phyloP scores from a whole-genome alignment of 108 stramenopile species.

The Skeletonema tropicum region DNA sequence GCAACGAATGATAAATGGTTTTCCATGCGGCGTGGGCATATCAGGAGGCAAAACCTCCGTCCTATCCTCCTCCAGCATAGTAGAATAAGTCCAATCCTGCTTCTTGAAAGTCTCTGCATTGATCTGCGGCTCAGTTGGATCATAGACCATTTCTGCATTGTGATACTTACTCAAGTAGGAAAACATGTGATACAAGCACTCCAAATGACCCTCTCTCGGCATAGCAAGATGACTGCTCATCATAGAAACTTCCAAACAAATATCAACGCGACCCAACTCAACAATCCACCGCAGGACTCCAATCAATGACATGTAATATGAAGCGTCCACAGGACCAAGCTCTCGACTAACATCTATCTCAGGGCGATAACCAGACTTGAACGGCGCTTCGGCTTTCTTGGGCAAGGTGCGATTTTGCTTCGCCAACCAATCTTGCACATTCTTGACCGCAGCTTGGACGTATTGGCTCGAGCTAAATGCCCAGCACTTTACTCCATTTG shows the following conservation, averaged over 20 bases:
- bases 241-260: conserved; percentile 51
- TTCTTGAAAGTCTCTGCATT: conserved; percentile 19
- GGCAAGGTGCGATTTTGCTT: background rate
- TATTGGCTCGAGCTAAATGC: conserved; percentile 45
- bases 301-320: conserved; percentile 34
- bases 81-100: conserved; percentile 37
- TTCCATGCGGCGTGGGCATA: conserved; percentile 34
- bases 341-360: conserved; percentile 35
- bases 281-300: conserved; percentile 53
- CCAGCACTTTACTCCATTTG: conserved; percentile 50
- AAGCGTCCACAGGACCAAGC: conserved; percentile 7
- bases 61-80: conserved; percentile 29
- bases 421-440: conserved; percentile 34
- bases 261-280: conserved; percentile 52
- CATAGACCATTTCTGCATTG: conserved; percentile 55
- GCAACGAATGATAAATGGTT: conserved; percentile 28
- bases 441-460: conserved; percentile 46
- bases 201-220: conserved; percentile 63
- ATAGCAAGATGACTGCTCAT: conserved; percentile 56
- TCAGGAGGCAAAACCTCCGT: conserved; percentile 31
- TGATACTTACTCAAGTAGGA: conserved; percentile 52
- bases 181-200: conserved; percentile 53
- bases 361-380: conserved; percentile 18
- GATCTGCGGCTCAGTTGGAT: conserved; percentile 43
- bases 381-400: conserved; percentile 6